Evolutionary conservation across 768 basidiomycete genomes (phyloP), one percentile per base, ranked within the genome.

Genomic region (Aureoboletus auriporus): DNA sequence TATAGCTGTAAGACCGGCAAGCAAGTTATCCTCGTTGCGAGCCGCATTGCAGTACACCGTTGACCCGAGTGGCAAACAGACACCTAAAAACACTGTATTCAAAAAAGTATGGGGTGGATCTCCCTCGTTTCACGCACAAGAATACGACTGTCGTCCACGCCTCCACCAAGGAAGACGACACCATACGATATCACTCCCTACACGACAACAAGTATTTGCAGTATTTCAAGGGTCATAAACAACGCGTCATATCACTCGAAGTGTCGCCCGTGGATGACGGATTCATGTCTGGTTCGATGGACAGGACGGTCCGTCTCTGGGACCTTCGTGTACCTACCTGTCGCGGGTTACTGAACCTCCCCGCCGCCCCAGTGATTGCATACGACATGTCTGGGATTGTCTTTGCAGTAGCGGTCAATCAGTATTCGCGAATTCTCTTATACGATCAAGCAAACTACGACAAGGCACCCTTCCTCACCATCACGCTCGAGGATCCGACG

Each of bases 151-250:
- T 97, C 40, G 64, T 98, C 3, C 83, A 97, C 60, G 89, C 94
- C 8, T 94, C 91, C 5, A 97, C 94, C 14, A 97, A 95, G 65
- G 89, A 89, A 66, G 90, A 97, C 66, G 91, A 97, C 63, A 93
- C 89, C 0, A 80, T 98, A 56, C 83, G 96, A 39, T 97, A 97
- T 67, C 91, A 95, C 59, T 94, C 91, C 1, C 66, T 95, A 42
- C 93, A 97, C 67, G 93, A 95, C 77, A 97, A 96, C 76, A 92
- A 88, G 64, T 99, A 93, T 66, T 71, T 98, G 29, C 83, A 87
- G 55, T 99, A 99, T 71, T 98, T 96, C 75, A 86, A 83, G 60
- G 96, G 96, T 0, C 96, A 99, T 72, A 93, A 83, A 56, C 87
- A 78, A 31, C 79, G 84, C 49, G 96, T 99, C 3, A 78, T 89